These are phyloP conservation scores for Penicillium nordicum DNA, from an alignment of 2,329 filamentous ascomycete species.

Conservation along the genomic window DNA sequence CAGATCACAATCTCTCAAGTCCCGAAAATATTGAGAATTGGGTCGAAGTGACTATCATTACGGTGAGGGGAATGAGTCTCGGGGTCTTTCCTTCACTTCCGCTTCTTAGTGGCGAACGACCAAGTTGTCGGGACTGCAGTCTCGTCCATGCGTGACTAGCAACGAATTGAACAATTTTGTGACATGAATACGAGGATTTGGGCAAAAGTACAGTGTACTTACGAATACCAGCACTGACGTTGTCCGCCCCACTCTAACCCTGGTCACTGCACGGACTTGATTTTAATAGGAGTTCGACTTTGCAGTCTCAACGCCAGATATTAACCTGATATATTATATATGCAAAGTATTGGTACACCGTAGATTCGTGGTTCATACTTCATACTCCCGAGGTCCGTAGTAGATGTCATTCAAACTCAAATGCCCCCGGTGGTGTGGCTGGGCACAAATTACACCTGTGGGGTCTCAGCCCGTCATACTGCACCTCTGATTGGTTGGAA, in stretches of 20 bases:
- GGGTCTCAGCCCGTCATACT: neutral
- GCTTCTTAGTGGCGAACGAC: neutral
- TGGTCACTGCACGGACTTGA: neutral
- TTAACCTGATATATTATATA: neutral
- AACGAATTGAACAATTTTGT: conserved; percentile 1
- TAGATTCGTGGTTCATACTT: neutral
- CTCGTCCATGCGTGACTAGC: neutral
- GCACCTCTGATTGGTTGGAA: conserved; percentile 9
- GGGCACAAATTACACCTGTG: neutral
- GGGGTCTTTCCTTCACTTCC: neutral
- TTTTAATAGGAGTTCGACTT: too few relatives aligned
- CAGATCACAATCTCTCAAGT: neutral
- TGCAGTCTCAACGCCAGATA: neutral
- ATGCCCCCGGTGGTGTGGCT: neutral
- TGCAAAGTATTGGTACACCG: neutral
- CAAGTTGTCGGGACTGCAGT: neutral
- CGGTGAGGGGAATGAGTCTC: neutral
- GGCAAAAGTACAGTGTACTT: neutral
- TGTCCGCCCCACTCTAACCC: neutral
- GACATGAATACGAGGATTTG: neutral
- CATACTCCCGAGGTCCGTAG: too few relatives aligned
- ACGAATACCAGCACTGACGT: neutral
- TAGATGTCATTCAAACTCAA: neutral
- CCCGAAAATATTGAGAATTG: neutral
- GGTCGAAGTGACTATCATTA: neutral